phyloP scores from a whole-genome alignment of 306 rosid genomes.

The Hippophae tibetana region DNA sequence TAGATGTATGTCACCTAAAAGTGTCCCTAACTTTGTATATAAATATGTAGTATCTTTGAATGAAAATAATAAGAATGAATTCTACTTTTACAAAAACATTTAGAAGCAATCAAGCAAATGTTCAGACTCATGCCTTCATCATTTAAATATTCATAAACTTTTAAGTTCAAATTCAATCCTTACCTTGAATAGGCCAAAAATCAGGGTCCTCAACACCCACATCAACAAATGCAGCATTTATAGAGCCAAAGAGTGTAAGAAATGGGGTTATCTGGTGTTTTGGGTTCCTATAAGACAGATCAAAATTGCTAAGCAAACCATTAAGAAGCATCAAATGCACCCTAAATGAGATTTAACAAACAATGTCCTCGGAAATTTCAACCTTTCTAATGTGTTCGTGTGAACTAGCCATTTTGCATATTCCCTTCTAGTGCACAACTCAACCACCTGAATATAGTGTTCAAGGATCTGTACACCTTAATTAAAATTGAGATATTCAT shows the following conservation, averaged over 20 bases:
- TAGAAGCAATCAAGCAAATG: constrained; percentile 10
- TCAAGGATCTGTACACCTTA: constrained; percentile 73
- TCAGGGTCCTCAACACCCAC: constrained; percentile 48
- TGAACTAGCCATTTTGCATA: constrained; percentile 84
- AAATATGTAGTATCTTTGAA: too few species aligned
- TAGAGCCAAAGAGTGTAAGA: constrained; percentile 49
- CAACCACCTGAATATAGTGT: constrained; percentile 58
- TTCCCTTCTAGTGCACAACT: constrained; percentile 85
- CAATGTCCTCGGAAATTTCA: constrained; percentile 12
- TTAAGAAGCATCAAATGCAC: not conserved
- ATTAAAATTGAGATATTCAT: constrained; percentile 25
- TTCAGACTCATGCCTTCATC: constrained; percentile 8
- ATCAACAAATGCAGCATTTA: constrained; percentile 63
- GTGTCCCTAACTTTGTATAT: too few species aligned
- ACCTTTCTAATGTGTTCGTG: constrained; percentile 73
- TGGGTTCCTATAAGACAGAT: constrained; percentile 46
- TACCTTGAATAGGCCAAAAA: constrained; percentile 70
- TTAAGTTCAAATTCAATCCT: constrained; percentile 12
- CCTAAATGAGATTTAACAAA: constrained; percentile 6
- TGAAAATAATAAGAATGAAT: too few species aligned
- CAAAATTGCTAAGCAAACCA: constrained; percentile 14
- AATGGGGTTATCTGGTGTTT: constrained; percentile 50
- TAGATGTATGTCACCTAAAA: too few species aligned
- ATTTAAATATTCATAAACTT: constrained; percentile 7
- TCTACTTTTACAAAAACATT: too few species aligned